Percentiles rank a stretch among this genome's conserved stretches.
Conservation (phyloP, 768 basidiomycete species). For the Lenzites betulinus region DNA sequence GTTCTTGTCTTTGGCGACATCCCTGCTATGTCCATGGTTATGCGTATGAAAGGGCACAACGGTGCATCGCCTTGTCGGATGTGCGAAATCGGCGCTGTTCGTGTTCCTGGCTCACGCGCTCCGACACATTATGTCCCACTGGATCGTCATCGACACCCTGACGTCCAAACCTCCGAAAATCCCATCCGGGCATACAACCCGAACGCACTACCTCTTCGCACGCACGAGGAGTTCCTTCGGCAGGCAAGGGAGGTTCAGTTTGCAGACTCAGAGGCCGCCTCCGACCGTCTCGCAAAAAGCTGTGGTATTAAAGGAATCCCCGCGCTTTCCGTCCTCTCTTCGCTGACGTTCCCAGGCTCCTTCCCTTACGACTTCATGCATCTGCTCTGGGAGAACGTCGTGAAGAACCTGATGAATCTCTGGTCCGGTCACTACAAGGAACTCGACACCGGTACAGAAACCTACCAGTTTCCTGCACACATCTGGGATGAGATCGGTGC, state of each 20-base stretch:
- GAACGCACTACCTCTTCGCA: too few relatives aligned
- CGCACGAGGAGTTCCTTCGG: too few relatives aligned
- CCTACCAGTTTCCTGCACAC: conserved; percentile 4
- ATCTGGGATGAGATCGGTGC: conserved; percentile 31
- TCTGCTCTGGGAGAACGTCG: conserved; percentile 29
- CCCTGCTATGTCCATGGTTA: conserved; percentile 10
- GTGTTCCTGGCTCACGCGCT: conserved; percentile 6
- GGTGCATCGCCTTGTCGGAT: conserved; percentile 37
- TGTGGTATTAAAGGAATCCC: background rate
- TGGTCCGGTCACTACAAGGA: conserved; percentile 31
- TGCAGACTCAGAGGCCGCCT: too few relatives aligned
- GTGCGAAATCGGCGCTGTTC: conserved; percentile 39
- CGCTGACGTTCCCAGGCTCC: conserved; percentile 21
- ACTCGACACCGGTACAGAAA: conserved; percentile 16
- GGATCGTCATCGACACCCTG: too few relatives aligned
- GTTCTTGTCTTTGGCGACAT: conserved; percentile 37
- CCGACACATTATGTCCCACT: too few relatives aligned
- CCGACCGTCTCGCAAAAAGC: too few relatives aligned
- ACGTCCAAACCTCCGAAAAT: too few relatives aligned
- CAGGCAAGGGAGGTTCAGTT: too few relatives aligned
- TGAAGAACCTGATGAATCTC: conserved; percentile 23
- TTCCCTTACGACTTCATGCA: conserved; percentile 35
- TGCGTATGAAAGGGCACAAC: conserved; percentile 29
- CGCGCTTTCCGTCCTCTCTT: conserved; percentile 6
- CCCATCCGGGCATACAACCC: too few relatives aligned